Evolutionary conservation across 805 yeast genomes (phyloP).

Genomic region (Wickerhamomyces canadensis): DNA sequence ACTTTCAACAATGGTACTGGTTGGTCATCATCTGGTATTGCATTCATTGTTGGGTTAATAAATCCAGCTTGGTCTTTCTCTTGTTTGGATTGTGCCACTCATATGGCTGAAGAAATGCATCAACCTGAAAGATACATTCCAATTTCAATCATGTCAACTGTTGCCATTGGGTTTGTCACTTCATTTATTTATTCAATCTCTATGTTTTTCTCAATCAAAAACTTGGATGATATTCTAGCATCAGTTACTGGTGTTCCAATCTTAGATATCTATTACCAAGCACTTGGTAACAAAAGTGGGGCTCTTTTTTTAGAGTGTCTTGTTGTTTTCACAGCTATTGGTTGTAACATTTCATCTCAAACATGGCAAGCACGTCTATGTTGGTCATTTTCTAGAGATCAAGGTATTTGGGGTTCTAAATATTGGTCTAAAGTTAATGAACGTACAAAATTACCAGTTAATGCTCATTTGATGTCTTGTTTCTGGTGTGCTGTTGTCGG

Average conservation of each 20-base stretch:
- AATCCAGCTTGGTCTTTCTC: constrained; percentile 69
- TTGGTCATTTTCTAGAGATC: constrained; percentile 67
- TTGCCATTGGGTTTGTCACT: constrained; percentile 61
- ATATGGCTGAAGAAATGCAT: constrained; percentile 60
- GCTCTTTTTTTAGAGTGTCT: constrained; percentile 46
- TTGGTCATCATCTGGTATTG: constrained; percentile 53
- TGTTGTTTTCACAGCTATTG: constrained; percentile 47
- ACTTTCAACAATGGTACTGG: constrained; percentile 53
- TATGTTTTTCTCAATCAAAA: constrained; percentile 53
- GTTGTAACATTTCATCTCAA: constrained; percentile 55
- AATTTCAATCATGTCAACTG: constrained; percentile 55
- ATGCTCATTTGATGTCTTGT: constrained; percentile 53
- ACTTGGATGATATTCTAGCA: constrained; percentile 41
- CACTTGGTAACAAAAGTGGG: constrained; percentile 45
- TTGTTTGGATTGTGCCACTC: constrained; percentile 67
- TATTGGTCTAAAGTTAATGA: constrained; percentile 44
- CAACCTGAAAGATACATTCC: constrained; percentile 54
- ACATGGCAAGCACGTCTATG: constrained; percentile 66
- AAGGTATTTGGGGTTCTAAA: constrained; percentile 50
- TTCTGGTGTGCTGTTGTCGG: constrained; percentile 49
- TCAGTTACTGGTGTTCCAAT: constrained; percentile 58
- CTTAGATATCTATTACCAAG: constrained; percentile 57
- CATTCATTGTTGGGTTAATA: constrained; percentile 64
- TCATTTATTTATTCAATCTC: constrained; percentile 45
- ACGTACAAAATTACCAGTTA: constrained; percentile 47